Percentiles rank a stretch among this genome's conserved stretches.
Evolutionary conservation across 2,329 filamentous ascomycete genomes (phyloP).

Genomic region (Trematosphaeria pertusa): DNA sequence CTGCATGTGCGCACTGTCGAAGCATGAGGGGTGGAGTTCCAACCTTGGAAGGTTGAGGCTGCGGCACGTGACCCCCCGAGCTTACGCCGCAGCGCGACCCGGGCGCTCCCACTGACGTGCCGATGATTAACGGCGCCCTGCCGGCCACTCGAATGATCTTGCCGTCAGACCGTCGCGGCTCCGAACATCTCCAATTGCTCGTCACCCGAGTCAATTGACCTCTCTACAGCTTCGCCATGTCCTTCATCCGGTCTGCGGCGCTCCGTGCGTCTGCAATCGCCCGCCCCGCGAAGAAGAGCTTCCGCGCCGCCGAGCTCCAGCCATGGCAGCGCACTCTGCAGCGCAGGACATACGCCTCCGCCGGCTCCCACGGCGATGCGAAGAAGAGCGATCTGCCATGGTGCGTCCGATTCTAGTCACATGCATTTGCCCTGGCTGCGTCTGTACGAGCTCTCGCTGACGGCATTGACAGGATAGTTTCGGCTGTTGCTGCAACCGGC

Average conservation of each 20-base stretch:
- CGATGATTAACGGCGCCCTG: constrained; percentile 20
- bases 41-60: too few relatives aligned
- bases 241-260: constrained; percentile 45
- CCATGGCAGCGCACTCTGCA: constrained; percentile 47
- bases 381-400: constrained; percentile 52
- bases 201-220: constrained; percentile 43
- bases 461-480: constrained; percentile 50
- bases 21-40: too few relatives aligned
- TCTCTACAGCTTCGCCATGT: constrained; percentile 48
- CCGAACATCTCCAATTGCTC: constrained; percentile 36
- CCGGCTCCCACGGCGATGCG: constrained; percentile 32
- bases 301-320: constrained; percentile 47
- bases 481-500: constrained; percentile 46
- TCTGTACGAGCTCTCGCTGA: too few relatives aligned
- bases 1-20: too few relatives aligned
- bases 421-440: not conserved
- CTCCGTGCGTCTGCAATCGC: constrained; percentile 47
- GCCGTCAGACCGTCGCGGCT: too few relatives aligned
- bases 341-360: constrained; percentile 49
- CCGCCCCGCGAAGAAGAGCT: constrained; percentile 36
- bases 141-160: constrained; percentile 29
- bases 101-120: constrained; percentile 25
- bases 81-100: constrained; percentile 2
- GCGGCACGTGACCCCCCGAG: constrained; percentile 3
- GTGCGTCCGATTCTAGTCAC: constrained; percentile 30